Conservation (phyloP, 2,329 filamentous ascomycete genomes). For the Penicillium occitanis region DNA sequence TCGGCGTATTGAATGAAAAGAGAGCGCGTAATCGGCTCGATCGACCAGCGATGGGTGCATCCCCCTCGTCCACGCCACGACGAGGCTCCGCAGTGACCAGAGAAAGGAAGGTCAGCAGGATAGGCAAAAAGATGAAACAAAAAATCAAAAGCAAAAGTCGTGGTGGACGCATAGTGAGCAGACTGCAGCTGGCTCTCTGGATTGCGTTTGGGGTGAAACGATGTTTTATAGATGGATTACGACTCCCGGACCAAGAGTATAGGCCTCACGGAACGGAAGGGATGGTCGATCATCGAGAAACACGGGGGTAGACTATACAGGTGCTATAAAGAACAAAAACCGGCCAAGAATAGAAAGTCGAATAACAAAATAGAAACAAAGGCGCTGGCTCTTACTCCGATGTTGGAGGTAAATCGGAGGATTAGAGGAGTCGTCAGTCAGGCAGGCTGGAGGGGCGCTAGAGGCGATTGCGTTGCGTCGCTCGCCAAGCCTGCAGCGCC, state of each 20-base stretch:
- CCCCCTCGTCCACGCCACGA: slow-evolving; percentile 36
- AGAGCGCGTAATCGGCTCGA: slow-evolving; percentile 56
- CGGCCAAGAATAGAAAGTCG: slow-evolving; percentile 17
- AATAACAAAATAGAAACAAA: not conserved
- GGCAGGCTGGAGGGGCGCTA: not conserved
- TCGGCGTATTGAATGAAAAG: slow-evolving; percentile 71
- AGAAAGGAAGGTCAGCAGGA: slow-evolving; percentile 50
- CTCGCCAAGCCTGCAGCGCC: slow-evolving; percentile 2
- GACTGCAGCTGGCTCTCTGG: slow-evolving; percentile 2
- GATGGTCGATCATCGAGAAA: slow-evolving; percentile 37
- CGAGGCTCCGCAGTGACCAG: slow-evolving; percentile 43
- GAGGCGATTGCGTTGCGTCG: slow-evolving; percentile 1
- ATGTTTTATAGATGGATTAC: slow-evolving; percentile 12
- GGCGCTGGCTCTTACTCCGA: not conserved
- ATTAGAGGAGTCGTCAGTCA: not conserved
- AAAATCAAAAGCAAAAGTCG: slow-evolving; percentile 48
- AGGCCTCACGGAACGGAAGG: slow-evolving; percentile 30
- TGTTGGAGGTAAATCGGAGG: not conserved
- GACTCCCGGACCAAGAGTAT: slow-evolving; percentile 35
- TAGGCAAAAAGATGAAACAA: slow-evolving; percentile 50
- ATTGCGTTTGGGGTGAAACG: not conserved
- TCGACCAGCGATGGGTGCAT: slow-evolving; percentile 37
- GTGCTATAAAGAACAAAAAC: slow-evolving; percentile 11
- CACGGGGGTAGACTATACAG: slow-evolving; percentile 12
- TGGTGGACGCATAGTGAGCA: slow-evolving; percentile 47